phyloP scores from a whole-genome alignment of 345 rosid genomes.

The Syzygium grande region DNA sequence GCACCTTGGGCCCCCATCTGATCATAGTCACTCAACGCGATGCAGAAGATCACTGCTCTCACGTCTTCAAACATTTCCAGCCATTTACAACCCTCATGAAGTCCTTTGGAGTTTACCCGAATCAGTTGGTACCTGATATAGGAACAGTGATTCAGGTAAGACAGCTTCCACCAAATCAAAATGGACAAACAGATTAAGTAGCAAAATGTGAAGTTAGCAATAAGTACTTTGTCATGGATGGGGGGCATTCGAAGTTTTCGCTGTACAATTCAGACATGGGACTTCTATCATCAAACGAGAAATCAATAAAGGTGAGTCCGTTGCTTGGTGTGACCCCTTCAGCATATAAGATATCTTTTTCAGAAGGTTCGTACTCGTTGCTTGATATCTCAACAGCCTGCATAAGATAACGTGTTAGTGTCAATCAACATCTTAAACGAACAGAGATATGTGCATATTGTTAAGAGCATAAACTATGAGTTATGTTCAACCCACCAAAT shows the following conservation, averaged over 20 bases:
- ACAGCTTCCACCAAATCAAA: neutral
- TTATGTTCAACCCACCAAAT: neutral
- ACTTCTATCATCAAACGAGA: slow-evolving; percentile 47
- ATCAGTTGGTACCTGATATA: slow-evolving; percentile 45
- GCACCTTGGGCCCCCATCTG: slow-evolving; percentile 18
- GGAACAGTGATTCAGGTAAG: neutral
- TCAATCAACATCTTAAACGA: neutral
- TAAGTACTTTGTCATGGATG: slow-evolving; percentile 31
- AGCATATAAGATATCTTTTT: slow-evolving; percentile 43
- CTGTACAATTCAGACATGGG: slow-evolving; percentile 38
- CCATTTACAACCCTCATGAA: slow-evolving; percentile 54
- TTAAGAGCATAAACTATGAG: neutral
- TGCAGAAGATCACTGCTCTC: slow-evolving; percentile 45
- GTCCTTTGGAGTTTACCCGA: slow-evolving; percentile 43
- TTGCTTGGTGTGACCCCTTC: slow-evolving; percentile 54
- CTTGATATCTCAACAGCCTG: slow-evolving; percentile 58
- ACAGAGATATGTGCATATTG: neutral
- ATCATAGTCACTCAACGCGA: slow-evolving; percentile 57
- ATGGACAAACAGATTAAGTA: neutral
- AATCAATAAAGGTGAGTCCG: slow-evolving; percentile 48
- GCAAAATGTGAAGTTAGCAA: neutral
- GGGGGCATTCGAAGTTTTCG: slow-evolving; percentile 25
- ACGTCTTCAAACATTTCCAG: slow-evolving; percentile 64
- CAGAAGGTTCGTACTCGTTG: slow-evolving; percentile 57
- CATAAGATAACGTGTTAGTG: neutral